Base-by-base conservation (phyloP, 2,329 filamentous ascomycete species). In the Claviceps cyperi region DNA sequence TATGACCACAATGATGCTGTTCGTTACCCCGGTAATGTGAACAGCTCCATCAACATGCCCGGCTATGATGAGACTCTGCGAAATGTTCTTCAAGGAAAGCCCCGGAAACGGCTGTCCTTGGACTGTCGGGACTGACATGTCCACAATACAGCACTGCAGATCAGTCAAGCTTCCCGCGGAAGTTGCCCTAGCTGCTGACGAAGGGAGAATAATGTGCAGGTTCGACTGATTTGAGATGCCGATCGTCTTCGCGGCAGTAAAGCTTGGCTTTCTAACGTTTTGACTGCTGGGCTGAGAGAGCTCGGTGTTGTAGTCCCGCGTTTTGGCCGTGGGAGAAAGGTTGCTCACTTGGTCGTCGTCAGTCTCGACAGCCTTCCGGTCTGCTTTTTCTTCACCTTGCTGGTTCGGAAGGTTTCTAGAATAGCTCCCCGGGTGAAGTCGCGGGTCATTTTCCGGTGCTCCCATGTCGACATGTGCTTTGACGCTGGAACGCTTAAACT, bases 41-140 rank as follows among this genome's bases (percentile, higher is more conserved):
- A 84, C 81, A 0, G 92, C 80, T 0, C 92, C 92, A 40, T 76
- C 73, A 5, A 96, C 84, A 50, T 80, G 78, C 0, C 90, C 89
- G 39, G 83, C 85, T 14, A 96, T 70, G 24, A 98, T 71, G 17
- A 97, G 69, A 47, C 83, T 86, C 43, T 77, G 68, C 24, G 73
- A 71, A 53, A 95, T 78, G 56, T 83, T 75, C 58, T 84, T 86
- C 51, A 95, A 69, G 17, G 67, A 67, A 43, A 80, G 67, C 32
- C 80, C 83, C 3, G 86, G 82, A 58, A 94, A 92, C 0, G 84
- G 79, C 21, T 73, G 71, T 2, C 75, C 75, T 7, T 62, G 59
- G 2, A 57, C 57, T 0, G 78, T 78, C 0, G 85, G 81, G 17
- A 78, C 73, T 0, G 84, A 85, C 74, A 95, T 83, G 65, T 95